These are phyloP conservation scores for Albatrellus sp. DNA, from an alignment of 1,284 basidiomycete species.

Conservation along the genomic window DNA sequence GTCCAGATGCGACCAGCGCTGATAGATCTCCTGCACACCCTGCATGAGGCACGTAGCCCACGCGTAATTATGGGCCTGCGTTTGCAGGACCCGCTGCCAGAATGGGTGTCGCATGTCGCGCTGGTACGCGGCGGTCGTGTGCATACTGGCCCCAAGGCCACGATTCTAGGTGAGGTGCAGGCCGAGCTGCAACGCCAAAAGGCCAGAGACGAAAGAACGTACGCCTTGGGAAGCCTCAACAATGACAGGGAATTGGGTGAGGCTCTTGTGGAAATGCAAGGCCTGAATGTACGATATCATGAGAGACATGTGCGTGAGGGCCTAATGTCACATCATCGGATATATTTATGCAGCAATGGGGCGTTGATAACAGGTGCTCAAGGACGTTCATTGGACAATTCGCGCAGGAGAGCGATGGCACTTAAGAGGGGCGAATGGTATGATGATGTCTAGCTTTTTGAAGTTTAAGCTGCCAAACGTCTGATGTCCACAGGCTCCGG, in stretches of 20 bases:
- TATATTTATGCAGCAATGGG: slow-evolving; percentile 4
- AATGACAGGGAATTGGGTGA: slow-evolving; percentile 8
- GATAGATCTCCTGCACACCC: slow-evolving; percentile 39
- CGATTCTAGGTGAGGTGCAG: slow-evolving; percentile 10
- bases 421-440: slow-evolving; percentile 78
- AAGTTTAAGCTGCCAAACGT: too few relatives aligned
- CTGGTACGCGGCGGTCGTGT: slow-evolving; percentile 32
- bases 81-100: slow-evolving; percentile 70
- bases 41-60: slow-evolving; percentile 41
- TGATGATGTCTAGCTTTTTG: slow-evolving; percentile 11
- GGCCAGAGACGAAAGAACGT: not conserved
- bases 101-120: slow-evolving; percentile 72
- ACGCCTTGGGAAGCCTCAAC: not conserved
- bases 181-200: not conserved
- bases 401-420: slow-evolving; percentile 77
- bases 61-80: slow-evolving; percentile 73
- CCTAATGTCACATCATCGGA: not conserved
- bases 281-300: slow-evolving; percentile 66
- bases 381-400: slow-evolving; percentile 71
- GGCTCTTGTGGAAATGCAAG: slow-evolving; percentile 46
- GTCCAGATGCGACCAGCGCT: slow-evolving; percentile 44
- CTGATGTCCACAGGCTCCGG: slow-evolving; percentile 55
- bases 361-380: slow-evolving; percentile 41
- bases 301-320: slow-evolving; percentile 37
- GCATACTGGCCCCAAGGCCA: slow-evolving; percentile 17